Conservation (phyloP, 73 alveolate genomes). For the Stentor coeruleus region DNA sequence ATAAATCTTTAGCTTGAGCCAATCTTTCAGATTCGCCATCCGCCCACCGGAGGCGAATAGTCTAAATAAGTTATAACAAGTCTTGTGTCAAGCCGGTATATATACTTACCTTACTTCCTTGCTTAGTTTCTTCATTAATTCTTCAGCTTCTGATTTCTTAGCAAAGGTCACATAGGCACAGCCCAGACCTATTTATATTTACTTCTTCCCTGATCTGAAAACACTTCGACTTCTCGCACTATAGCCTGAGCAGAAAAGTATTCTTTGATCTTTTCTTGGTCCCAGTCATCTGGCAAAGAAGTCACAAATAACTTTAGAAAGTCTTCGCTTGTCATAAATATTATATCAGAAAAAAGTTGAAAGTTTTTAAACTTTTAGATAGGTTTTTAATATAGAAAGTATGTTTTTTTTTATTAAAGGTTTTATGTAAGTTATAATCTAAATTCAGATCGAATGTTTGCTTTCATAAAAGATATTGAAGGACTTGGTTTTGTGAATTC, state of each 20-base stretch:
- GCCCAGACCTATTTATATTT: background rate
- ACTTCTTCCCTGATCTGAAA: background rate
- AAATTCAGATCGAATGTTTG: conserved; percentile 20
- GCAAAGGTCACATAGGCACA: background rate
- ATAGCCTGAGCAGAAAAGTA: background rate
- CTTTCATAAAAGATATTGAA: background rate
- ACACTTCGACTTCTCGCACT: background rate
- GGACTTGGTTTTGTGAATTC: conserved; percentile 1
- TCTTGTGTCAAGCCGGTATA: background rate
- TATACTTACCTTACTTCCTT: conserved; percentile 1
- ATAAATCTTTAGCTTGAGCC: background rate
- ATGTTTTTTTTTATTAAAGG: too few relatives aligned
- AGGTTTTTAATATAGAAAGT: too few relatives aligned
- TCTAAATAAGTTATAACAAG: background rate
- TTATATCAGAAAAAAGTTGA: too few relatives aligned
- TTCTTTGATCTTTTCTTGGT: background rate
- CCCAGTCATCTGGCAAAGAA: too few relatives aligned
- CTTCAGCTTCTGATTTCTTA: conserved; percentile 1
- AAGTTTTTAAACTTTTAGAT: too few relatives aligned
- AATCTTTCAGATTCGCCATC: background rate
- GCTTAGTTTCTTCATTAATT: background rate
- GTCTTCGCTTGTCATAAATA: too few relatives aligned
- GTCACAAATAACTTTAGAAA: too few relatives aligned
- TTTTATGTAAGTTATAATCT: too few relatives aligned
- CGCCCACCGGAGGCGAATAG: conserved; percentile 4